phyloP scores from a whole-genome alignment of 495 filamentous ascomycete species.

The Hyaloscypha finlandica region DNA sequence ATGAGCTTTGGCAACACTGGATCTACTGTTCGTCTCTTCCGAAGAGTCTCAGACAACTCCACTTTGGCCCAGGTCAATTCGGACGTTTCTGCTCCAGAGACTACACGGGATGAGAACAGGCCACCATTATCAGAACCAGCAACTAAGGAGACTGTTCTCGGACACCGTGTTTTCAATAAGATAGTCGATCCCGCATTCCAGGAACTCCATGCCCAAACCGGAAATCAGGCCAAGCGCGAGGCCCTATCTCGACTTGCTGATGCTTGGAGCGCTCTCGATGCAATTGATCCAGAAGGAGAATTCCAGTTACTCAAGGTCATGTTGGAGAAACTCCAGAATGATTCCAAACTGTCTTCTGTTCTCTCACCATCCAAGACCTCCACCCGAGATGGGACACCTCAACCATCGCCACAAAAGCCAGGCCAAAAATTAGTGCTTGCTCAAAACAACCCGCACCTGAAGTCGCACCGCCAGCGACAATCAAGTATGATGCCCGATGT shows the following conservation, averaged over 20 bases:
- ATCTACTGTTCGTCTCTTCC: conserved; percentile 87
- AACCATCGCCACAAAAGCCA: conserved; percentile 31
- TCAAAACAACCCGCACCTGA: conserved; percentile 82
- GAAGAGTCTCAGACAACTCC: conserved; percentile 76
- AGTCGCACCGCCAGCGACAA: conserved; percentile 72
- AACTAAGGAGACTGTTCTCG: conserved; percentile 80
- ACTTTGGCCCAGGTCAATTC: conserved; percentile 32
- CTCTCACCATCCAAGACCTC: conserved; percentile 42
- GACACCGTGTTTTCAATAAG: conserved; percentile 76
- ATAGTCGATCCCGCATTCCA: conserved; percentile 78
- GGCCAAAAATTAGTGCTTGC: conserved; percentile 68
- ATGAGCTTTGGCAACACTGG: conserved; percentile 88
- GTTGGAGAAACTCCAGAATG: conserved; percentile 40
- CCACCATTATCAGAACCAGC: conserved; percentile 44
- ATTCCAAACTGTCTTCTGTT: conserved; percentile 52
- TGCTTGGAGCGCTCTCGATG: conserved; percentile 81
- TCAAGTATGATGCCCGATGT: conserved; percentile 48
- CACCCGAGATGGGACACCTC: conserved; percentile 35
- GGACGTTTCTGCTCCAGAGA: conserved; percentile 18
- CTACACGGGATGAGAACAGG: conserved; percentile 31
- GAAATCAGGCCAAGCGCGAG: conserved; percentile 71
- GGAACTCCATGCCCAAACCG: conserved; percentile 80
- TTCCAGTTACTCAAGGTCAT: conserved; percentile 72
- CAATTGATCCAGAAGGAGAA: conserved; percentile 86
- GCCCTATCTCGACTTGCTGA: conserved; percentile 77